Conservation (phyloP, 345 rosid species). For the Gossypium mustelinum region DNA sequence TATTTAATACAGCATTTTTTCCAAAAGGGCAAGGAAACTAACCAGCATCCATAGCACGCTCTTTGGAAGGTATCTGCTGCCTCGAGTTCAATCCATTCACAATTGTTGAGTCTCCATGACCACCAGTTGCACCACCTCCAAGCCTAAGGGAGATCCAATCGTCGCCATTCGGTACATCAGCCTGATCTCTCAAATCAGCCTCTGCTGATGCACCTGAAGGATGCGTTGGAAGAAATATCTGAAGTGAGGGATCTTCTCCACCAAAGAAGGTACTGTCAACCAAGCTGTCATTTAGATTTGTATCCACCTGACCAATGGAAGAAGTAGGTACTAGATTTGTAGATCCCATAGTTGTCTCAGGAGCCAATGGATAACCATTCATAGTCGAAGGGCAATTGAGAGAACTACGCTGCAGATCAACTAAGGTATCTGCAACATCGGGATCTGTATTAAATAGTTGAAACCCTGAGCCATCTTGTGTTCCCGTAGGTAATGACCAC, state of each 20-base stretch:
- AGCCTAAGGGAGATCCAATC: slow-evolving; percentile 96
- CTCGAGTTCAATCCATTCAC: slow-evolving; percentile 50
- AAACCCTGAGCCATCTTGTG: slow-evolving; percentile 64
- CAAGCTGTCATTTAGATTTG: slow-evolving; percentile 54
- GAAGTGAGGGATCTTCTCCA: slow-evolving; percentile 86
- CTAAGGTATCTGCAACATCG: slow-evolving; percentile 39
- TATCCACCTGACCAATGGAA: slow-evolving; percentile 45
- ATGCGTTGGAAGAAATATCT: slow-evolving; percentile 83
- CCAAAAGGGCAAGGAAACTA: slow-evolving; percentile 36
- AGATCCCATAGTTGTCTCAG: slow-evolving; percentile 50
- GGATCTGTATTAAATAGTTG: slow-evolving; percentile 63
- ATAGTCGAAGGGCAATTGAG: slow-evolving; percentile 49
- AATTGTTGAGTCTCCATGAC: slow-evolving; percentile 42
- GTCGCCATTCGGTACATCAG: slow-evolving; percentile 74
- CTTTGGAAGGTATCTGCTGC: slow-evolving; percentile 54
- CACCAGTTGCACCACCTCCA: slow-evolving; percentile 61
- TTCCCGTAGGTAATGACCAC: slow-evolving; percentile 72
- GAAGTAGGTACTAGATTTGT: slow-evolving; percentile 44
- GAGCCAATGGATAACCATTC: slow-evolving; percentile 58
- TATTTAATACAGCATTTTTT: neutral
- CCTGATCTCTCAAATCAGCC: slow-evolving; percentile 55
- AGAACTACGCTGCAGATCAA: slow-evolving; percentile 53
- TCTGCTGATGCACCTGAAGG: slow-evolving; percentile 64
- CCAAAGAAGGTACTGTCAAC: slow-evolving; percentile 80
- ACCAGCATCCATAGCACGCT: slow-evolving; percentile 61